Base-by-base conservation (phyloP, 768 basidiomycete species). In the Phaffia tasmanica region DNA sequence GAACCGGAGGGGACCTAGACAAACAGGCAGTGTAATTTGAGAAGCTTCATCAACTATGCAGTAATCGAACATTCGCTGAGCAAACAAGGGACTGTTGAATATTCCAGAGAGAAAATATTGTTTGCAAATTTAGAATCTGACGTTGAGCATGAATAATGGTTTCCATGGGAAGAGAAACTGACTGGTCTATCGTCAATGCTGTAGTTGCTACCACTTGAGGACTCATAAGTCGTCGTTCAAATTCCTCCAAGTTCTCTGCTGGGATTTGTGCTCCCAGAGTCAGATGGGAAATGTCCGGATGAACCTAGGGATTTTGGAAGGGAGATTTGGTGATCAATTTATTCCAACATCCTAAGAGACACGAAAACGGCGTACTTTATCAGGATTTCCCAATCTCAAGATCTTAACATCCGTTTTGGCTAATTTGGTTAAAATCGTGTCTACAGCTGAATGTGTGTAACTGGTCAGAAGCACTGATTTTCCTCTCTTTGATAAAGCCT, bases 41-140 rank as follows among this genome's bases (percentile, higher is more conserved):
- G 95, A 97, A 0, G 95, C 95, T 75, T 99, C 95, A 69, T 98
- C 95, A 21, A 99, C 86, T 64, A 99, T 95, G 77, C 94, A 98
- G 72, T 89, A 92, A 74, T 99, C 92, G 72, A 98, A 99, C 25
- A 78, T 84, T 8, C 94, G 82, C 14, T 87, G 83, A 57, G 82
- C 81, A 76, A 99, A 98, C 8, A 99, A 72, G 0, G 91, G 84
- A 72, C 93, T 91, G 70, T n/a, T n/a, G 21, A 46, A 27, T 4
- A 50, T n/a, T 29, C 4, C 19, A 48, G 47, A 19, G 59, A 48
- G 32, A 61, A 21, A 61, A 46, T 16, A 54, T 54, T 16, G 16
- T 4, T 54, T 27, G 4, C 4, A 5, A n/a, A 27, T 18, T 4
- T n/a, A 8, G 5, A 54, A 27, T 54, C n/a, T 5, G n/a, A 42